Evolutionary conservation across 208 protist genomes (phyloP).

Genomic region (Acanthamoeba healyi): DNA sequence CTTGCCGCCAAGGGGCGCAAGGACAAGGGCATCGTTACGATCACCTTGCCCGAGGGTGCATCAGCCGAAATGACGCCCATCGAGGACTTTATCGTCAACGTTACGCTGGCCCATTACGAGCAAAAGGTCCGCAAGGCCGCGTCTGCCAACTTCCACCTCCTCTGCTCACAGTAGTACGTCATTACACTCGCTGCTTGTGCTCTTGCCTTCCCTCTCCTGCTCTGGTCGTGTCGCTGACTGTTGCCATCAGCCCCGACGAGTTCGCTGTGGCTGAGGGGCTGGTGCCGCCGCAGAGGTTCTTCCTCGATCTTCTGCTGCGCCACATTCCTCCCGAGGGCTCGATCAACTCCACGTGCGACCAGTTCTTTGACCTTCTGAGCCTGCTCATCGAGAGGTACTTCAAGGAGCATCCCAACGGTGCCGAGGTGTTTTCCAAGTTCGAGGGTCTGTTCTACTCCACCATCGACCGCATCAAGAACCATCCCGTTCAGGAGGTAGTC

Average conservation of each 20-base stretch:
- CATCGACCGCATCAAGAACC: slow-evolving; percentile 49
- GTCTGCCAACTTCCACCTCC: slow-evolving; percentile 8
- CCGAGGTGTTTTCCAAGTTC: slow-evolving; percentile 1
- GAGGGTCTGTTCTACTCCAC: slow-evolving; percentile 36
- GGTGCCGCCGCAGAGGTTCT: slow-evolving; percentile 11
- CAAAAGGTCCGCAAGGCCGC: slow-evolving; percentile 28
- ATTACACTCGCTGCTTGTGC: not conserved
- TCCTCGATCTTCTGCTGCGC: not conserved
- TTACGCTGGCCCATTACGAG: not conserved
- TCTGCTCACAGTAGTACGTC: slow-evolving; percentile 31
- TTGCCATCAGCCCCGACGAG: not conserved
- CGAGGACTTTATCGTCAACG: slow-evolving; percentile 55
- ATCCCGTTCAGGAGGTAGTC: not conserved
- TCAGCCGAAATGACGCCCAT: not conserved
- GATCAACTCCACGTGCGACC: slow-evolving; percentile 39
- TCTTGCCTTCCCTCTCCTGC: not conserved
- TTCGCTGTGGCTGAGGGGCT: not conserved
- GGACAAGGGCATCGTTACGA: not conserved
- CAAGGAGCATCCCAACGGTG: not conserved
- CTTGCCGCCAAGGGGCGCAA: not conserved
- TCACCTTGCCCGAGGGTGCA: not conserved
- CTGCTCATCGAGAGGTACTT: slow-evolving; percentile 8
- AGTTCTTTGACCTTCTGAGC: slow-evolving; percentile 56
- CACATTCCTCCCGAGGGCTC: slow-evolving; percentile 23
- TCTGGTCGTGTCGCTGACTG: no score